Base-by-base conservation (phyloP, 78 protist genomes). In the Dictyostelium brefeldianum region DNA sequence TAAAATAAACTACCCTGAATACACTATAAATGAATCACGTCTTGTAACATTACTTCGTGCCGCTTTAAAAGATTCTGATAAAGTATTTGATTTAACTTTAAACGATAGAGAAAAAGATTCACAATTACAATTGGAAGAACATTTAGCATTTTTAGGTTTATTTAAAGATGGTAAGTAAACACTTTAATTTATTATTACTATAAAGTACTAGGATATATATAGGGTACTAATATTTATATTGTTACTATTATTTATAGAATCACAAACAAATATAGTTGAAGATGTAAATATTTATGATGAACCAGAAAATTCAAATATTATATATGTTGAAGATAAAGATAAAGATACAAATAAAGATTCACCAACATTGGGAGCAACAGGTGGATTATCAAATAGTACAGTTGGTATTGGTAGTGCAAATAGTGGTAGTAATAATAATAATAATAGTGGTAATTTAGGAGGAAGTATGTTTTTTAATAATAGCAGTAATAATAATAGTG, bases 231-330 rank as follows among this genome's bases (percentile, higher is more conserved):
- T 48, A 48, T 48, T 48, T 9, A 48, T 48, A 9, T 48, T 48
- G n/a, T 48, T 9, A 48, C 8, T 9, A 48, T 48, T 48, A 9
- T 48, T 48, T 48, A 9, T 48, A 9, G 8, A 67, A 50, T 25
- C 48, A 18, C 57, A 54, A 75, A 59, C 12, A 31, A 56, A 59
- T 47, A 29, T 20, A 22, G 46, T 48, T 8, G 84, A 87, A 51
- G 93, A 87, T 78, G 84, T 77, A 78, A 87, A 87, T 77, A 87
- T 87, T 22, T 87, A 87, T 87, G 93, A 87, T 65, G 93, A 87
- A 65, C 84, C 84, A 50, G 85, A 78, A 36, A 46, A 73, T 73
- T 29, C 93, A 17, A 77, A 77, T 74, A 87, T 87, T 78, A 51
- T 87, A 5, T 87, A 77, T 51, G 41, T 62, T 15, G 93, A 87